A percentile compares a stretch with the other conserved stretches of the same genome.
phyloP scores from a whole-genome alignment of 2,329 filamentous ascomycete genomes.

The Botryotinia globosa region DNA sequence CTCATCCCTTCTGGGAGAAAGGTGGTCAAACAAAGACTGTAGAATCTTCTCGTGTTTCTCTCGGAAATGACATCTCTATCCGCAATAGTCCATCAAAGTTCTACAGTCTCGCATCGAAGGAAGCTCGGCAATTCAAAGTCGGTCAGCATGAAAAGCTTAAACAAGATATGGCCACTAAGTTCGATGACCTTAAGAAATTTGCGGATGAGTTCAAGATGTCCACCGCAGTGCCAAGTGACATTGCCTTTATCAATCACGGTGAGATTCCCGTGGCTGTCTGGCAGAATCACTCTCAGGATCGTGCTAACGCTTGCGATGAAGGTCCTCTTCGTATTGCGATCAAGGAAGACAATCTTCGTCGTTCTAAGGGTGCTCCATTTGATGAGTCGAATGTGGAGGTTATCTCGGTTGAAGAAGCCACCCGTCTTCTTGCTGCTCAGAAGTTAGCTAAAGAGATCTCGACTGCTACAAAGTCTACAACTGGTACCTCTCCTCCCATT shows the following conservation, averaged over 20 bases:
- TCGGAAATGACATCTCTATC: neutral
- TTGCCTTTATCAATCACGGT: neutral
- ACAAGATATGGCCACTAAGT: neutral
- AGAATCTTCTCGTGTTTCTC: neutral
- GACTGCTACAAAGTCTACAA: neutral
- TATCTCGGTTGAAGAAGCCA: neutral
- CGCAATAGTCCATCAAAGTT: neutral
- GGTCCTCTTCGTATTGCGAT: neutral
- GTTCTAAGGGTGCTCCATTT: neutral
- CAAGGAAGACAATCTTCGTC: neutral
- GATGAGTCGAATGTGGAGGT: neutral
- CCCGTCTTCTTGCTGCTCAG: neutral
- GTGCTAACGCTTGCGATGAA: neutral
- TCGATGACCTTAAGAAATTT: neutral
- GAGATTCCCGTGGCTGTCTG: neutral
- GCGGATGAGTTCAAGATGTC: neutral
- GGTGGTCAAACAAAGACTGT: neutral
- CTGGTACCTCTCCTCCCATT: neutral
- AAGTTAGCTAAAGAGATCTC: neutral
- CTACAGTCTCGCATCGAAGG: neutral
- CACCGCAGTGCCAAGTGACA: neutral
- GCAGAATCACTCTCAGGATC: neutral
- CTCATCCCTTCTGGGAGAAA: neutral
- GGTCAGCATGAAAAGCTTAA: neutral
- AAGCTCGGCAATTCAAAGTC: neutral